Evolutionary conservation across 2,329 filamentous ascomycete species (phyloP), one percentile per base, ranked within the genome.

Genomic region (Paraconiothyrium sp.): DNA sequence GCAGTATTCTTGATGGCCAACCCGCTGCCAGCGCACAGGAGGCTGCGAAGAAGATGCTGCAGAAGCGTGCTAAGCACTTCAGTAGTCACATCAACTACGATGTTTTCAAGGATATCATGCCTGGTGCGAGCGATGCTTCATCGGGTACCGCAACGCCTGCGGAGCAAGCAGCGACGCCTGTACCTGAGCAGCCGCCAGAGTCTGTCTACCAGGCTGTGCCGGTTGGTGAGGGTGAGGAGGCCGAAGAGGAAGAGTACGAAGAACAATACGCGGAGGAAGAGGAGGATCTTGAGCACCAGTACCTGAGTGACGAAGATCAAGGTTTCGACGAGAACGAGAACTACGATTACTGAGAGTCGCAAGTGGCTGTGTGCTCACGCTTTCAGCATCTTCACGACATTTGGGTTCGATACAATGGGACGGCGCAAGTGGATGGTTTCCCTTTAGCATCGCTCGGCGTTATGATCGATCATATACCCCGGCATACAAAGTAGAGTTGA

Each of bases 31-130:
- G 77, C 48, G 77, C 83, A 0, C 82, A 79, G 0, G 83, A 84
- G 39, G 82, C 82, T 1, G 78, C 74, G 22, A 68, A 76, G 50
- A 77, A 78, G 48, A 84, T 84, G 82, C 58, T 84, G 46, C 76
- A 80, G 66, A 82, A 82, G 72, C 73, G 80, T 24, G 80, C 76
- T 3, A 76, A 76, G 34, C 72, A 74, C 10, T 82, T 83, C 71
- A 79, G 78, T 60, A 79, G 76, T 41, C 73, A 79, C 62, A 79
- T 85, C 65, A 80, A 85, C 63, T 85, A 84, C 67, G 81, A 81
- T 22, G 76, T 72, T 27, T 69, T 84, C 54, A 77, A 79, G 46
- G 75, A 76, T 35, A 69, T 83, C 4, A 83, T 82, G 24, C 73
- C 67, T 3, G 71, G 63, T 10, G 56, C 20, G 11, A 44, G 54